Percentiles rank a stretch among this genome's conserved stretches.
phyloP scores from a whole-genome alignment of 768 basidiomycete genomes.

The Tephrocybe sp. region DNA sequence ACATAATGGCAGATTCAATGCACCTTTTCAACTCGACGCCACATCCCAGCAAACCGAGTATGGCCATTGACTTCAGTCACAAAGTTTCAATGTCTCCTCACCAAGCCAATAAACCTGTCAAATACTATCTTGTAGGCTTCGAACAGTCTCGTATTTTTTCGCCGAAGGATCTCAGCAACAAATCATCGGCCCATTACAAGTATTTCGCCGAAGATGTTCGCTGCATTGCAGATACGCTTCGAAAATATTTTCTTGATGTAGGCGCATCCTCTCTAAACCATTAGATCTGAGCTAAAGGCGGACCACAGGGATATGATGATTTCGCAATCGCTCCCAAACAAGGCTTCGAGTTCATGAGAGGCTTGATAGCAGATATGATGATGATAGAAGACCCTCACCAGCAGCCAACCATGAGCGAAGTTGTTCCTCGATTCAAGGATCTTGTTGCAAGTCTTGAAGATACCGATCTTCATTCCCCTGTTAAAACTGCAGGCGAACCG shows the following conservation, averaged over 20 bases:
- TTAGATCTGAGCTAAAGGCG: not conserved
- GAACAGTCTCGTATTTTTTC: not conserved
- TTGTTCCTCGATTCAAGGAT: not conserved
- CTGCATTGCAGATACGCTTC: slow-evolving; percentile 1
- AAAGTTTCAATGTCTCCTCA: not conserved
- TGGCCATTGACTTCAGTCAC: not conserved
- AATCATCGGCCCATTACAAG: not conserved
- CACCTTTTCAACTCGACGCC: slow-evolving; percentile 1
- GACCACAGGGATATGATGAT: not conserved
- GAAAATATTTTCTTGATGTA: slow-evolving; percentile 5
- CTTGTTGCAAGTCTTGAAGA: not conserved
- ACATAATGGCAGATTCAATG: slow-evolving; percentile 9
- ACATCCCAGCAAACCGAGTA: not conserved
- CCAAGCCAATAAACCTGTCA: slow-evolving; percentile 4
- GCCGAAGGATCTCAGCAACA: not conserved
- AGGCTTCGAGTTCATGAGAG: slow-evolving; percentile 7
- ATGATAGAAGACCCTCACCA: not conserved
- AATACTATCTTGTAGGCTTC: slow-evolving; percentile 11
- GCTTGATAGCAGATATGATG: slow-evolving; percentile 2
- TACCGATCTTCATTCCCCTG: not conserved
- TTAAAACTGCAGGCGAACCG: not conserved
- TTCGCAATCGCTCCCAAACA: slow-evolving; percentile 2
- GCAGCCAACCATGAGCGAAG: slow-evolving; percentile 4
- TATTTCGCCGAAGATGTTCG: slow-evolving; percentile 5
- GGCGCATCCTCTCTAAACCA: not conserved